phyloP scores from a whole-genome alignment of 2,329 filamentous ascomycete genomes.

The Daldinia eschscholtzii region DNA sequence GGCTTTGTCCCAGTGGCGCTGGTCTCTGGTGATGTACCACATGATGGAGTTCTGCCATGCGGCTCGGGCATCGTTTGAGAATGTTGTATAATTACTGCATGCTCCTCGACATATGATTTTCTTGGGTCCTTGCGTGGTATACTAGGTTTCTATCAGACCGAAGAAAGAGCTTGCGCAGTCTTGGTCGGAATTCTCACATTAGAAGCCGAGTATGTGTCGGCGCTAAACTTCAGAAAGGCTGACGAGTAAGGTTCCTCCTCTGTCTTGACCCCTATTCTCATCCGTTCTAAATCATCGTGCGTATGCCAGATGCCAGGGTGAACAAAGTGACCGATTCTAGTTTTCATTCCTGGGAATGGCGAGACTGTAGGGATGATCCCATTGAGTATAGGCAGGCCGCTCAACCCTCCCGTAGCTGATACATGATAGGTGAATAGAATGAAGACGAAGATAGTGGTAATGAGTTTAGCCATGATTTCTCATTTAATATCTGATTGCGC shows the following conservation, averaged over 20 bases:
- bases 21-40: slow-evolving; percentile 58
- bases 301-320: slow-evolving; percentile 54
- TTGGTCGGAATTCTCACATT: background rate
- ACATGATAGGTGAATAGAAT: background rate
- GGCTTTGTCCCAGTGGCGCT: slow-evolving; percentile 52
- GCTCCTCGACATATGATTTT: slow-evolving; percentile 51
- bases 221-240: background rate
- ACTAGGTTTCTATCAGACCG: slow-evolving; percentile 28
- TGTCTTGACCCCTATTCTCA: slow-evolving; percentile 45
- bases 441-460: background rate
- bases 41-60: slow-evolving; percentile 58
- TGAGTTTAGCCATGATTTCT: background rate
- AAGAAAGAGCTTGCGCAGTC: slow-evolving; percentile 30
- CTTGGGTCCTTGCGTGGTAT: slow-evolving; percentile 52
- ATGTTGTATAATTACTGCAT: slow-evolving; percentile 55
- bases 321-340: slow-evolving; percentile 47
- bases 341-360: slow-evolving; percentile 36
- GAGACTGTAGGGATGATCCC: slow-evolving; percentile 42
- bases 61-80: slow-evolving; percentile 54
- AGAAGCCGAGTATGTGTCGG: background rate
- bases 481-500: background rate
- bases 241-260: slow-evolving; percentile 10
- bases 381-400: slow-evolving; percentile 49
- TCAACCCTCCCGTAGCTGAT: background rate
- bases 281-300: slow-evolving; percentile 52